Conservation (phyloP, 1,284 basidiomycete species). For the Cryptococcus maquisensis region DNA sequence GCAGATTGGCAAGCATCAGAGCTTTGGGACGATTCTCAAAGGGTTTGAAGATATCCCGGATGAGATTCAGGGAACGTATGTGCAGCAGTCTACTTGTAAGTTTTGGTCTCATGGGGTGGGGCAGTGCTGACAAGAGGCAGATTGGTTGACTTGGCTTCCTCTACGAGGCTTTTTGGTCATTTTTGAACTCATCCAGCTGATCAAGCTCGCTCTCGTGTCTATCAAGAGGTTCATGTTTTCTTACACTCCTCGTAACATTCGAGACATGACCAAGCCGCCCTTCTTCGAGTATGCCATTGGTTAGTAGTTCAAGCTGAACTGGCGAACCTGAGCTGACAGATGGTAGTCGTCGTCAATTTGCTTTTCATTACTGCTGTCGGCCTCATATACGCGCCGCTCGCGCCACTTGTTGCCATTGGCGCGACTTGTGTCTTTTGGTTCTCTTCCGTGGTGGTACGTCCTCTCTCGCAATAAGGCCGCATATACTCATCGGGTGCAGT, state of each 20-base stretch:
- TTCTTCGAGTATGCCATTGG: slow-evolving; percentile 67
- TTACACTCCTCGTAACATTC: slow-evolving; percentile 92
- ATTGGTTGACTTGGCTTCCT: slow-evolving; percentile 94
- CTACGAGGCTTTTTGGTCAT: slow-evolving; percentile 88
- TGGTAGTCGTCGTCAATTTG: slow-evolving; percentile 49
- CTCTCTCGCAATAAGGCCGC: slow-evolving; percentile 33
- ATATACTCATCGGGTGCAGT: slow-evolving; percentile 49
- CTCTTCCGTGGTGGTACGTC: slow-evolving; percentile 42
- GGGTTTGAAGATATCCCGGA: slow-evolving; percentile 54
- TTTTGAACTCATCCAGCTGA: slow-evolving; percentile 92
- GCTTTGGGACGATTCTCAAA: slow-evolving; percentile 62
- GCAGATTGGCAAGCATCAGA: slow-evolving; percentile 64
- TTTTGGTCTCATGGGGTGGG: neutral
- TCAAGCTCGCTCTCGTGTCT: slow-evolving; percentile 82
- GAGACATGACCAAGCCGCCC: slow-evolving; percentile 93
- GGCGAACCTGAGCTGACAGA: neutral
- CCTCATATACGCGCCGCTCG: slow-evolving; percentile 84
- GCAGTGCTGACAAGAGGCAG: slow-evolving; percentile 50
- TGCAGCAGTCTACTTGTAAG: slow-evolving; percentile 60
- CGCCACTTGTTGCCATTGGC: slow-evolving; percentile 66
- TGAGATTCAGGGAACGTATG: slow-evolving; percentile 73
- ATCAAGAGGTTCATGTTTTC: slow-evolving; percentile 83
- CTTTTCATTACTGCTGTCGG: slow-evolving; percentile 83
- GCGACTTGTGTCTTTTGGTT: slow-evolving; percentile 76
- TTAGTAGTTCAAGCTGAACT: slow-evolving; percentile 10